A percentile compares a stretch with the other conserved stretches of the same genome.
phyloP scores from a whole-genome alignment of 257 asterid genomes.

The Dorcoceras hygrometricum region DNA sequence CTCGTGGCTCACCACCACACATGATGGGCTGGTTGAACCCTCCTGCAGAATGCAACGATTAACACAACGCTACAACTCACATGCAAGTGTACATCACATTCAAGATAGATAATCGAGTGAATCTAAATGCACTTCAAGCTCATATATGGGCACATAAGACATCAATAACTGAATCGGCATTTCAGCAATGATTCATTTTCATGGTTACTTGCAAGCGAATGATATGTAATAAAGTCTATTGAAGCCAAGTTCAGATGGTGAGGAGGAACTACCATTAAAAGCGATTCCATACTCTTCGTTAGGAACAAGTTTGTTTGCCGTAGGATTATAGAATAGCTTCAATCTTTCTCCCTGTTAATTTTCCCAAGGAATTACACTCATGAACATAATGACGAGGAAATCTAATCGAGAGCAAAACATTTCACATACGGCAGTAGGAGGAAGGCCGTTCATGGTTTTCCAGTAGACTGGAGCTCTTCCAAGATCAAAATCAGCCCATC shows the following conservation, averaged over 20 bases:
- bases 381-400: background rate
- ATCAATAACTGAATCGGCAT: background rate
- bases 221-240: background rate
- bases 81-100: background rate
- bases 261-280: conserved; percentile 56
- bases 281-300: conserved; percentile 70
- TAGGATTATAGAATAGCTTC: conserved; percentile 78
- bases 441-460: conserved; percentile 92
- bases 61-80: background rate
- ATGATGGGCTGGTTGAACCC: conserved; percentile 95
- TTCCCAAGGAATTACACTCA: conserved; percentile 11
- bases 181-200: background rate
- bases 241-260: background rate
- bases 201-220: no score
- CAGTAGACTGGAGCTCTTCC: conserved; percentile 84
- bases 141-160: background rate
- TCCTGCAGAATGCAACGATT: conserved; percentile 36
- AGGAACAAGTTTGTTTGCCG: conserved; percentile 53
- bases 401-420: background rate
- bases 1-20: conserved; percentile 96
- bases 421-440: conserved; percentile 70
- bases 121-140: background rate
- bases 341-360: conserved; percentile 64
- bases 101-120: background rate
- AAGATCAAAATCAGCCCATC: conserved; percentile 87